These are phyloP conservation scores for Leccinum aurantiacum DNA, from an alignment of 768 basidiomycete genomes.

Conservation along the genomic window DNA sequence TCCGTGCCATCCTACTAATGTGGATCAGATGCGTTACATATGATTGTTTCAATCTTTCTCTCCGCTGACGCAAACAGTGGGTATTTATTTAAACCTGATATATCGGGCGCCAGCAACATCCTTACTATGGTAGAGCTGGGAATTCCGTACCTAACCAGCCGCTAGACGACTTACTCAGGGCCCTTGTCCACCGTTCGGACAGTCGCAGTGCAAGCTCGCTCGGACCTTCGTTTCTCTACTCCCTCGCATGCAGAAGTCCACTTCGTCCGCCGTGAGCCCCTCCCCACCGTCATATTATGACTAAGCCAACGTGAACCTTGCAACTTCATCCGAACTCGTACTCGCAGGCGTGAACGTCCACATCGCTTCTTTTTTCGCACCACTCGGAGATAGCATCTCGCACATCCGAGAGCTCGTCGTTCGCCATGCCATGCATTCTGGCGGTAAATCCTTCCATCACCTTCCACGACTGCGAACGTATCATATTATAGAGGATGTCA, in stretches of 20 bases:
- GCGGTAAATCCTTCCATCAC: not conserved
- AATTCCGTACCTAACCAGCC: not conserved
- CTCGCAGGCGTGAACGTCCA: conserved; percentile 9
- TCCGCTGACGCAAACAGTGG: not conserved
- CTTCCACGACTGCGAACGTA: conserved; percentile 7
- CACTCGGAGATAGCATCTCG: conserved; percentile 9
- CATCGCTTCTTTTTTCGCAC: conserved; percentile 10
- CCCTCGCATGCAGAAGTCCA: not conserved
- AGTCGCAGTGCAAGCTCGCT: not conserved
- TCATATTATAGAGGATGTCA: not conserved
- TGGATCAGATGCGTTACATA: too few species aligned
- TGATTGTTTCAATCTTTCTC: not conserved
- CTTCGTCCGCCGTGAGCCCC: not conserved
- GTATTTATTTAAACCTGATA: not conserved
- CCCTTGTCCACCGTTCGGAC: not conserved
- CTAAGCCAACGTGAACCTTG: conserved; percentile 11
- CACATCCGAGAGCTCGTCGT: conserved; percentile 8
- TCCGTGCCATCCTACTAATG: too few species aligned
- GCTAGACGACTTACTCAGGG: not conserved
- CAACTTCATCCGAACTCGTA: conserved; percentile 17
- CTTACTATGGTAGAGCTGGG: not conserved
- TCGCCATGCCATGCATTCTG: not conserved
- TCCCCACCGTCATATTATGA: conserved; percentile 7
- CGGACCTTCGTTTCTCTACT: not conserved
- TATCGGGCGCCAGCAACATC: not conserved